Percentiles rank a stretch among this genome's conserved stretches.
phyloP scores from a whole-genome alignment of 805 yeast species.

The Starmerella bombi region DNA sequence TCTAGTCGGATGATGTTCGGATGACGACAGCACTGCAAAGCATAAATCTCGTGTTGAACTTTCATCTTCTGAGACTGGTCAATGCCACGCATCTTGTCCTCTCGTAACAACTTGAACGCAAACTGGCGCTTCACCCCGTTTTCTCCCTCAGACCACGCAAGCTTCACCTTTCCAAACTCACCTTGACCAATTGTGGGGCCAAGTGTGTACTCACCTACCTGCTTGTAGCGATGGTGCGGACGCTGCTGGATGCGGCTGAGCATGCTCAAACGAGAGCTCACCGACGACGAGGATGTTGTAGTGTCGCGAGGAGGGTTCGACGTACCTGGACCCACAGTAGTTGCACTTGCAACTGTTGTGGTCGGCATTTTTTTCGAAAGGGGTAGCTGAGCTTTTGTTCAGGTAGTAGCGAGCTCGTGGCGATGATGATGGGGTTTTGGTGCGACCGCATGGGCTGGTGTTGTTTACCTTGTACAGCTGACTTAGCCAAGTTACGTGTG shows the following conservation, averaged over 20 bases:
- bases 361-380: too few relatives aligned
- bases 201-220: slow-evolving; percentile 79
- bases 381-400: too few relatives aligned
- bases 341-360: neutral
- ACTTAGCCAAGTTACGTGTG: too few relatives aligned
- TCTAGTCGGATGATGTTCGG: slow-evolving; percentile 88
- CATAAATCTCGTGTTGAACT: slow-evolving; percentile 85
- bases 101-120: slow-evolving; percentile 81
- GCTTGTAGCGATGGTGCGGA: slow-evolving; percentile 23
- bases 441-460: too few relatives aligned
- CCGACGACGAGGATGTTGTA: slow-evolving; percentile 9
- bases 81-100: slow-evolving; percentile 67
- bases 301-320: neutral
- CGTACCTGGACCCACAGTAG: neutral
- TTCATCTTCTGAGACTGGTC: slow-evolving; percentile 78
- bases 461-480: too few relatives aligned
- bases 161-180: slow-evolving; percentile 92
- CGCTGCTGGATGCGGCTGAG: slow-evolving; percentile 19
- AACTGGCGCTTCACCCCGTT: slow-evolving; percentile 48
- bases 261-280: slow-evolving; percentile 16
- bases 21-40: slow-evolving; percentile 62
- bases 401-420: too few relatives aligned
- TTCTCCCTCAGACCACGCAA: slow-evolving; percentile 89
- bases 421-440: too few relatives aligned
- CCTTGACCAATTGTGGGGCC: slow-evolving; percentile 97